Evolutionary conservation across 1,139 yeast species (phyloP).

Genomic region (Blastobotrys proliferans): DNA sequence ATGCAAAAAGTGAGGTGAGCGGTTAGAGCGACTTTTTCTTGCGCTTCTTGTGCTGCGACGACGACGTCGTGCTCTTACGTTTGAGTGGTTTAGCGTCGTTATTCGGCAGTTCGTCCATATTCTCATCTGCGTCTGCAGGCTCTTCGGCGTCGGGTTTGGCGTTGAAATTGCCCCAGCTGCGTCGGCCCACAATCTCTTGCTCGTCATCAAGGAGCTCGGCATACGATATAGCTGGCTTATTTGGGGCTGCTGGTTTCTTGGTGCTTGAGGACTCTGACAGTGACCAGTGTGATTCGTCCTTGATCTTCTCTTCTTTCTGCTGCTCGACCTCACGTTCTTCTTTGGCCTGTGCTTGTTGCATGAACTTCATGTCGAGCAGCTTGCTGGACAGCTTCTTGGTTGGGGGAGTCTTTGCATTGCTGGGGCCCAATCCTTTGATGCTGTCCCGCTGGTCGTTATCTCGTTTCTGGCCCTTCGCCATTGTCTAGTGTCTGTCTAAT

Average conservation of each 20-base stretch:
- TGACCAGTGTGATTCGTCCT: slow-evolving; percentile 62
- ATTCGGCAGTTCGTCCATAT: neutral
- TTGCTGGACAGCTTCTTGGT: slow-evolving; percentile 48
- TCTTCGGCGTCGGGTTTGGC: slow-evolving; percentile 10
- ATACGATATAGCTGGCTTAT: slow-evolving; percentile 21
- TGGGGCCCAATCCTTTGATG: slow-evolving; percentile 17
- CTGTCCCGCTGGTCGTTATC: slow-evolving; percentile 1
- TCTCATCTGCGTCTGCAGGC: slow-evolving; percentile 6
- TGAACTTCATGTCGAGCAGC: slow-evolving; percentile 71
- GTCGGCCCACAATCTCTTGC: slow-evolving; percentile 18
- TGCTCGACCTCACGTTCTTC: slow-evolving; percentile 38
- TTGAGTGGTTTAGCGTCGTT: neutral
- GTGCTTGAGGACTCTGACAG: slow-evolving; percentile 26
- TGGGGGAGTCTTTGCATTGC: slow-evolving; percentile 20
- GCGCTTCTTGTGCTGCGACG: slow-evolving; percentile 5
- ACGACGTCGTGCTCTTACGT: neutral
- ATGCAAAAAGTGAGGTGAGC: no score
- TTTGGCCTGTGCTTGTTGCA: slow-evolving; percentile 43
- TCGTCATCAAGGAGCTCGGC: slow-evolving; percentile 21
- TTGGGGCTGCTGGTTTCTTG: neutral
- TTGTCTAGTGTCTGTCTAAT: neutral
- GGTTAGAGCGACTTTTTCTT: neutral
- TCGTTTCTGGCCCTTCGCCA: neutral
- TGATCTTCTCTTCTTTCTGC: slow-evolving; percentile 26
- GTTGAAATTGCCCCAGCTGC: slow-evolving; percentile 26